These are phyloP conservation scores for Chalciporus pseudorubinellus DNA, from an alignment of 768 basidiomycete genomes.

Conservation along the genomic window DNA sequence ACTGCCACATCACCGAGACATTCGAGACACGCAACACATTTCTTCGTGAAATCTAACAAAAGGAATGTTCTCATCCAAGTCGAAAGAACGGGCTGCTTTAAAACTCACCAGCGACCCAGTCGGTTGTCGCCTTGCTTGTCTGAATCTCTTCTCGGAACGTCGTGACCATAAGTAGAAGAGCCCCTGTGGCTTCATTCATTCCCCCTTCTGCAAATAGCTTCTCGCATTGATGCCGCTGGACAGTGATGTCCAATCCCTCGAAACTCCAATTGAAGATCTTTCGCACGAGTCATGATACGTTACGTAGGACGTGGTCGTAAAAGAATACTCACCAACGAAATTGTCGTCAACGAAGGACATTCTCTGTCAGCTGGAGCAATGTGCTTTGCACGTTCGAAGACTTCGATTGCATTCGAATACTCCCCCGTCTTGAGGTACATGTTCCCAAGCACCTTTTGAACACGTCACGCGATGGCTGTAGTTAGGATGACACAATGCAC, in stretches of 20 bases:
- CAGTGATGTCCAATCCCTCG: conserved; percentile 6
- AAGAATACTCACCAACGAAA: conserved; percentile 4
- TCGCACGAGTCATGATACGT: neutral
- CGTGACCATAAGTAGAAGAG: conserved; percentile 7
- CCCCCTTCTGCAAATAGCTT: conserved; percentile 11
- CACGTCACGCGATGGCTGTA: neutral
- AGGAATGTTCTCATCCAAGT: neutral
- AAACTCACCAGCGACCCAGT: conserved; percentile 7
- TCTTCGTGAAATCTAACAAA: neutral
- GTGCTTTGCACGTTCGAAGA: neutral
- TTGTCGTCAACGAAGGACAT: neutral
- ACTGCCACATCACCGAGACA: neutral
- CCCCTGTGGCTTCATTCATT: conserved; percentile 11
- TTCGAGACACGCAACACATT: conserved; percentile 1
- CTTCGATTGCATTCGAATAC: neutral
- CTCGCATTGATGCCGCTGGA: conserved; percentile 3
- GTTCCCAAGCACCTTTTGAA: neutral
- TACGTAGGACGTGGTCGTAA: too few relatives aligned
- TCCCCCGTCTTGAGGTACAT: conserved; percentile 1
- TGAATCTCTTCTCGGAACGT: conserved; percentile 1
- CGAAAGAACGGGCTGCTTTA: too few relatives aligned
- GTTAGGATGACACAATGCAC: neutral
- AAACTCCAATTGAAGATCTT: conserved; percentile 17
- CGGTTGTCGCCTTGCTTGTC: neutral
- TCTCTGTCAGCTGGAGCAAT: too few relatives aligned